Base-by-base conservation (phyloP, 768 basidiomycete genomes). In the Solioccasus polychromus region DNA sequence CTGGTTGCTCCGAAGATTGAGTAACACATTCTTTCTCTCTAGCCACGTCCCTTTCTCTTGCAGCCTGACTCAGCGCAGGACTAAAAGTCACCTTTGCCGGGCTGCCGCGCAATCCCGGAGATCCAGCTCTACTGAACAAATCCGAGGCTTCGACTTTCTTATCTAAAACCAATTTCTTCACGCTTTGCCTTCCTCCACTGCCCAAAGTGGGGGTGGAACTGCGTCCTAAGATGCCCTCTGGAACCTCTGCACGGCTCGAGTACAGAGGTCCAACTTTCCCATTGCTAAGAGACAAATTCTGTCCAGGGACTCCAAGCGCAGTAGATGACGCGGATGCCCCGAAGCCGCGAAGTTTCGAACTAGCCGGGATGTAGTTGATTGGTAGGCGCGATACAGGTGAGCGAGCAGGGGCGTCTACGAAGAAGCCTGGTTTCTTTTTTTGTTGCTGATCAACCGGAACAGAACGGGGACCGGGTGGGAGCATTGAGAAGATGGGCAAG, bases 111-210 rank as follows among this genome's bases (percentile, higher is more conserved):
- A 59, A 34, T 15, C 55, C 48, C 31, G 76, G 68, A 12, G 62
- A 68, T 18, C 72, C 70, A 17, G 68, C 62, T 42, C 73, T 71
- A 30, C 78, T 75, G 57, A 90, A 85, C 41, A 91, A 57, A 50
- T 91, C 85, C 20, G 78, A 69, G 22, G 88, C 76, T 41, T 88
- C 85, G 14, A 89, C 72, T 61, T 85, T 91, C 68, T 88, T 92
- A 60, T 92, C 88, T 50, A 96, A 63, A 29, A 92, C 83, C 47
- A 97, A 76, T 61, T 95, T 95, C 73, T 97, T 97, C 47, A 95
- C 90, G 60, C 91, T 95, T 47, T 85, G 80, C 44, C 84, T 74
- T 47, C 68, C 73, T 34, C 80, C 87, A 55, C 78, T 85, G 6
- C 88, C 87, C 39, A 89, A 64, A 4, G 80, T 72, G 1, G 84